These are phyloP conservation scores for Dunaliella primolecta DNA, from an alignment of 139 green algal species.

Conservation along the genomic window DNA sequence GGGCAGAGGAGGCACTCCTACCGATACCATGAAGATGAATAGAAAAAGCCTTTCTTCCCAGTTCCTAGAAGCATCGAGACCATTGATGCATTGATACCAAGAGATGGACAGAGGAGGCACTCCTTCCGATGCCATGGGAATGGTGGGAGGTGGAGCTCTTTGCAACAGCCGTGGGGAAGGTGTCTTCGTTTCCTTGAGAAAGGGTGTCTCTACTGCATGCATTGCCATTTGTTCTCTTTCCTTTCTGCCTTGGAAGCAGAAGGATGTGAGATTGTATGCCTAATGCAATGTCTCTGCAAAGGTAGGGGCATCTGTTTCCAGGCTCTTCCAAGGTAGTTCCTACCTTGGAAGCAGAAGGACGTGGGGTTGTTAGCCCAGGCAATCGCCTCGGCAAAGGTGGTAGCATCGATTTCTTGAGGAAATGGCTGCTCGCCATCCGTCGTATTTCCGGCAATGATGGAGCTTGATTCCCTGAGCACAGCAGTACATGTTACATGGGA, in stretches of 20 bases:
- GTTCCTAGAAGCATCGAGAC: neutral
- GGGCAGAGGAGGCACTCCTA: no score
- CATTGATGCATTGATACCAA: neutral
- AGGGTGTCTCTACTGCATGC: no score
- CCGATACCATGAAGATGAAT: neutral
- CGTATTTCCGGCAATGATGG: neutral
- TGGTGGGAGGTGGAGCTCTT: neutral
- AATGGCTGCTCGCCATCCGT: neutral
- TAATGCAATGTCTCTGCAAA: no score
- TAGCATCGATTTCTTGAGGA: neutral
- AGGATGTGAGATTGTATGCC: neutral
- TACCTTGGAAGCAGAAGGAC: neutral
- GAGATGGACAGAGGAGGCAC: no score
- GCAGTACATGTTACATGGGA: no score
- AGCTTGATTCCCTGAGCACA: neutral
- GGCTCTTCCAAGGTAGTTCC: neutral
- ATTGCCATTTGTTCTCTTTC: no score
- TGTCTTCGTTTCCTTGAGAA: neutral
- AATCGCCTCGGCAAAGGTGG: neutral
- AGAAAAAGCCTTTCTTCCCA: no score
- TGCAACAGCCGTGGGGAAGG: neutral
- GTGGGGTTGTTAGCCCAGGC: neutral
- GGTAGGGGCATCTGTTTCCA: no score
- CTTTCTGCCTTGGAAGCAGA: neutral
- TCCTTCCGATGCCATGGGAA: neutral